Conservation (phyloP, 1,284 basidiomycete genomes). For the Calocybe gambosa region DNA sequence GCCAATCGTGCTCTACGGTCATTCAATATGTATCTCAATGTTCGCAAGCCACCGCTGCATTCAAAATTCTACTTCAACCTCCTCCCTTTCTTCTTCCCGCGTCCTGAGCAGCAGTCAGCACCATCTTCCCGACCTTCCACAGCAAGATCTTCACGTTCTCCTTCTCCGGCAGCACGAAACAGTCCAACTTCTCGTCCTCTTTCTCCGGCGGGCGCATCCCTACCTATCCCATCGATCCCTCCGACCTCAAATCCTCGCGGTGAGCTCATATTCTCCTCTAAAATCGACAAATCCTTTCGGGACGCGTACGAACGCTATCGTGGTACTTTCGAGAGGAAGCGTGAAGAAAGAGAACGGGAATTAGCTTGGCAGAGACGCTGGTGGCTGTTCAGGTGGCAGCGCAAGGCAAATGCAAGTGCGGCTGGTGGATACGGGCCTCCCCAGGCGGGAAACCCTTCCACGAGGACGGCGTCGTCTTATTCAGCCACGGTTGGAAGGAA, state of each 20-base stretch:
- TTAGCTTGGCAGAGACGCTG: constrained; percentile 36
- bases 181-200: constrained; percentile 23
- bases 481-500: not conserved
- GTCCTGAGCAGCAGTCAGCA: constrained; percentile 29
- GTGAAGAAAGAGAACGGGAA: constrained; percentile 58
- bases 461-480: not conserved
- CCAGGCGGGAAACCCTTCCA: not conserved
- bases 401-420: not conserved
- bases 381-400: not conserved
- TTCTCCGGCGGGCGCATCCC: constrained; percentile 25
- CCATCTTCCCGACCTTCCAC: constrained; percentile 11
- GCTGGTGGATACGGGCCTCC: not conserved
- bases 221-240: constrained; percentile 77
- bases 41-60: constrained; percentile 68
- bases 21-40: constrained; percentile 97
- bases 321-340: constrained; percentile 79
- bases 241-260: constrained; percentile 88
- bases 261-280: constrained; percentile 92
- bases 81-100: constrained; percentile 58
- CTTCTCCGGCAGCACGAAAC: constrained; percentile 19
- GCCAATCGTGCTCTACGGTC: constrained; percentile 88
- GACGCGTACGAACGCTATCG: constrained; percentile 94
- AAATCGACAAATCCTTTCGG: constrained; percentile 77
- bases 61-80: constrained; percentile 61
- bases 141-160: constrained; percentile 17